These are phyloP conservation scores for Globisporangium canariense DNA, from an alignment of 352 stramenopile genomes.

Conservation along the genomic window DNA sequence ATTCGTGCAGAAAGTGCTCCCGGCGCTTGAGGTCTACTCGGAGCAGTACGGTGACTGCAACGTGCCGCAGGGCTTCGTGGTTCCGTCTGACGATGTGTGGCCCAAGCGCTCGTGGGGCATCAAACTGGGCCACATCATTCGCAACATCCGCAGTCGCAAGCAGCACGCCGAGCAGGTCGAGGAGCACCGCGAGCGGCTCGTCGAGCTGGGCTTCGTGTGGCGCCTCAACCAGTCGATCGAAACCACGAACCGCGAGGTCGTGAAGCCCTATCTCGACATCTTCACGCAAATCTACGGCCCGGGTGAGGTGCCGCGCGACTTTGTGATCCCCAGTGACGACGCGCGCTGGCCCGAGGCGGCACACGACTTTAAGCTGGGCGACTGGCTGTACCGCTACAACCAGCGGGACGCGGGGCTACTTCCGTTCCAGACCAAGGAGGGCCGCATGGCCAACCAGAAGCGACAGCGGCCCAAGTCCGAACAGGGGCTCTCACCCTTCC, in stretches of 20 bases:
- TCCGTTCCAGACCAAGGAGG: constrained; percentile 39
- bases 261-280: constrained; percentile 52
- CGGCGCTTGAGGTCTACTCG: constrained; percentile 84
- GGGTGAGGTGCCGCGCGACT: constrained; percentile 55
- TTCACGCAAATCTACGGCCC: constrained; percentile 82
- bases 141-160: constrained; percentile 84
- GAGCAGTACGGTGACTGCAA: constrained; percentile 82
- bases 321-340: constrained; percentile 73
- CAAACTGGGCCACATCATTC: constrained; percentile 86
- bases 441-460: constrained; percentile 15
- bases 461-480: constrained; percentile 15
- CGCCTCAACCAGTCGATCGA: constrained; percentile 57
- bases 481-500: constrained; percentile 35
- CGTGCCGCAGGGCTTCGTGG: constrained; percentile 88
- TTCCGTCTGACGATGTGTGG: constrained; percentile 75
- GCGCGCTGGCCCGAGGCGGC: constrained; percentile 82
- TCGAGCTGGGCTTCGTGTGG: constrained; percentile 91
- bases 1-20: constrained; percentile 52
- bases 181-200: constrained; percentile 67
- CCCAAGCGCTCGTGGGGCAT: constrained; percentile 80
- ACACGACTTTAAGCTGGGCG: constrained; percentile 83
- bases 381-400: constrained; percentile 74
- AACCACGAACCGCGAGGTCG: constrained; percentile 48
- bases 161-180: constrained; percentile 89
- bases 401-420: constrained; percentile 34